phyloP scores from a whole-genome alignment of 345 rosid species.

The Hypericum perforatum region DNA sequence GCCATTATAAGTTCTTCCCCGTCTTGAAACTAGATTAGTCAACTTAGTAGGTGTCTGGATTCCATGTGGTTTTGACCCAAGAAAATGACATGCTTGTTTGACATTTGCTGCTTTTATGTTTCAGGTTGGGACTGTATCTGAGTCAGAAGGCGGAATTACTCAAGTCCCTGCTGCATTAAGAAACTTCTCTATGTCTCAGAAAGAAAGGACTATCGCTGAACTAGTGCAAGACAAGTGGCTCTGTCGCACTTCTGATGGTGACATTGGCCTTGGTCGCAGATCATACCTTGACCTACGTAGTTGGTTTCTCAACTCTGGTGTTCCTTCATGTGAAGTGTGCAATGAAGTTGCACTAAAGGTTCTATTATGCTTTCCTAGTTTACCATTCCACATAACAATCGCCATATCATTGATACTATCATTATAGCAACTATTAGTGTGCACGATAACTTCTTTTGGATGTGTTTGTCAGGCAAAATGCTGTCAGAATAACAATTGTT shows the following conservation, averaged over 20 bases:
- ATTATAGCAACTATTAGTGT: background rate
- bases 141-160: constrained; percentile 29
- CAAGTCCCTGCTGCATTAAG: constrained; percentile 57
- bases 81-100: too few species aligned
- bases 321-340: constrained; percentile 80
- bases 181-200: constrained; percentile 73
- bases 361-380: constrained; percentile 7
- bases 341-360: constrained; percentile 92
- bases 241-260: constrained; percentile 41
- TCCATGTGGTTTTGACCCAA: too few species aligned
- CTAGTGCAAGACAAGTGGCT: constrained; percentile 77
- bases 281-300: constrained; percentile 79
- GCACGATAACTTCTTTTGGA: constrained; percentile 4
- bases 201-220: constrained; percentile 67
- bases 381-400: background rate
- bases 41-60: too few species aligned
- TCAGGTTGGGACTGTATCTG: constrained; percentile 28
- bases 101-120: constrained; percentile 30
- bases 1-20: too few species aligned
- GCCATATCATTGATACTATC: background rate
- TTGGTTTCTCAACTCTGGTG: constrained; percentile 61
- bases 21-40: too few species aligned
- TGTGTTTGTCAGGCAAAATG: constrained; percentile 46
- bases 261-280: constrained; percentile 68
- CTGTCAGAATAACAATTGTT: constrained; percentile 59